Evolutionary conservation across 768 basidiomycete genomes (phyloP), one percentile per base, ranked within the genome.

Genomic region (Serpula lacrymans): DNA sequence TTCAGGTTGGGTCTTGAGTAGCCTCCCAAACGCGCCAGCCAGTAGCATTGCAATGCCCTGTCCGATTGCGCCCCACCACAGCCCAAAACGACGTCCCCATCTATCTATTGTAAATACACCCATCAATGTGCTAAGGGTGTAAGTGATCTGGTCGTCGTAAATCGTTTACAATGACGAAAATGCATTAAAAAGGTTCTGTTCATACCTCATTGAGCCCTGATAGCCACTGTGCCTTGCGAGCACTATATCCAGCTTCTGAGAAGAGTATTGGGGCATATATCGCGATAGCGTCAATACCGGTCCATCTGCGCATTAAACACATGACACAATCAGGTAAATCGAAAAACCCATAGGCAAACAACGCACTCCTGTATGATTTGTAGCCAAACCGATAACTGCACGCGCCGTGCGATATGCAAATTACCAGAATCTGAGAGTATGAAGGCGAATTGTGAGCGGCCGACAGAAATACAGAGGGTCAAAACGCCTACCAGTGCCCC

Each of bases 191-290:
- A 38, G 29, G 2, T 8, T 12, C 27, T 13, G 28, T 11, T 38
- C 58, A 18, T 51, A 68, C 69, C 39, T 67, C 64, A 48, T 71
- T 70, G n/a, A 71, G 48, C 4, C 70, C 70, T 10, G 68, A 68
- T 12, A 71, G 54, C 69, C 70, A 70, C 34, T 70, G 67, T 1
- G 67, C 54, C 46, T 71, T 71, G 39, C 69, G 55, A 14, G 70
- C 51, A 26, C 56, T 60, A 41, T 70, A 71, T 11, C 70, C 70
- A 16, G 70, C 69, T 45, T 60, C 59, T 6, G 69, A 60, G 47
- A 71, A 70, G 42, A 71, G 69, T 6, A 65, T 69, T 1, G 70
- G 68, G 5, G 69, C 69, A 34, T 71, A 71, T 1, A 70, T 69
- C 4, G 70, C 70, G 38, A 71, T 68, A 5, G 70, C 69, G 21